Conservation (phyloP, 345 rosid genomes). For the Crucihimalaya himalaica region DNA sequence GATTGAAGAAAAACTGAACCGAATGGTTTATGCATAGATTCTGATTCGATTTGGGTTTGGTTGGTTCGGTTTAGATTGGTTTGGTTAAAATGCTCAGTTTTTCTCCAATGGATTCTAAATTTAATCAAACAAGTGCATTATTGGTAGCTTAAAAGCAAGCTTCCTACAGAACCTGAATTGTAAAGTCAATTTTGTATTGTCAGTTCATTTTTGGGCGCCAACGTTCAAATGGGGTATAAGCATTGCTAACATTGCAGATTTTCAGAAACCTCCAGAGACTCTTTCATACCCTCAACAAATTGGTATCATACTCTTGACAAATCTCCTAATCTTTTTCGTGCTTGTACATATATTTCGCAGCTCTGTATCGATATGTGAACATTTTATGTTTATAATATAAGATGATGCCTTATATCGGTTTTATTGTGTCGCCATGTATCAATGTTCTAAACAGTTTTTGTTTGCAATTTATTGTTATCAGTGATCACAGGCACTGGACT, state of each 20-base stretch:
- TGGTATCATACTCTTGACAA: slow-evolving; percentile 16
- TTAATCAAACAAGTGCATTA: background rate
- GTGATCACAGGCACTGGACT: slow-evolving; percentile 67
- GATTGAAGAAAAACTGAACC: background rate
- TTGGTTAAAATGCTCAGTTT: background rate
- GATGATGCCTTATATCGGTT: background rate
- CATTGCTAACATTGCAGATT: slow-evolving; percentile 55
- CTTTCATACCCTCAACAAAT: slow-evolving; percentile 53
- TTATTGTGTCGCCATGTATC: background rate
- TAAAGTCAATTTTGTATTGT: background rate
- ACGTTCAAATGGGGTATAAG: slow-evolving; percentile 56
- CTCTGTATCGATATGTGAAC: too few relatives aligned
- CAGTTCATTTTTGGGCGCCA: slow-evolving; percentile 77
- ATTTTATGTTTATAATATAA: too few relatives aligned
- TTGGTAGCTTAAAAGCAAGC: background rate
- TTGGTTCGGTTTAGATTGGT: background rate
- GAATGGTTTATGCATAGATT: background rate
- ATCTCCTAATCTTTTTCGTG: too few relatives aligned
- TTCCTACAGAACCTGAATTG: background rate
- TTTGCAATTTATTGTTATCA: slow-evolving; percentile 28
- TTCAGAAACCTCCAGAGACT: slow-evolving; percentile 50
- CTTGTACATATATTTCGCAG: too few relatives aligned
- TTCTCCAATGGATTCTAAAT: background rate
- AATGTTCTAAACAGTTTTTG: background rate
- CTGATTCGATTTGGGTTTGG: background rate